These are phyloP conservation scores for Leishmania tropica DNA, from an alignment of 208 protist species.

Conservation along the genomic window DNA sequence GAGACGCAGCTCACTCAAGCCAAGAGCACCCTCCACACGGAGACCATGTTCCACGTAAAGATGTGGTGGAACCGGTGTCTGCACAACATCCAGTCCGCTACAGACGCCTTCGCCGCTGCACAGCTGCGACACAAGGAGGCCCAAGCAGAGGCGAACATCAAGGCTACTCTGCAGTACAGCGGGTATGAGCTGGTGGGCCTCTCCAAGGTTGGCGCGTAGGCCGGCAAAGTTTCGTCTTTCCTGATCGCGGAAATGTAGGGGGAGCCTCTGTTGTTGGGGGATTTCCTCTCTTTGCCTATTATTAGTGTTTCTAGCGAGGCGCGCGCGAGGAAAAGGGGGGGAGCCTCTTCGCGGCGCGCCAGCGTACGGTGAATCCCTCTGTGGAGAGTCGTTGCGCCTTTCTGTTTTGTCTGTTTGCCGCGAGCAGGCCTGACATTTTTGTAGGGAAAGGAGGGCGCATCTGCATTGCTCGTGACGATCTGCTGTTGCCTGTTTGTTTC, in stretches of 20 bases:
- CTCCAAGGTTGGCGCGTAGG: conserved; percentile 18
- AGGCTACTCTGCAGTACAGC: conserved; percentile 48
- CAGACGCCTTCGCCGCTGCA: conserved; percentile 34
- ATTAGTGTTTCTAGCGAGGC: not conserved
- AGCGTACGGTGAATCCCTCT: not conserved
- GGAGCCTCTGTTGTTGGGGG: not conserved
- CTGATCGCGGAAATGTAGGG: not conserved
- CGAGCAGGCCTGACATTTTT: not conserved
- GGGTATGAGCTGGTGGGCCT: conserved; percentile 69
- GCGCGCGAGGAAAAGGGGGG: not conserved
- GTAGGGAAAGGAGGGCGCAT: not conserved
- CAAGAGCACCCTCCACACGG: conserved; percentile 74
- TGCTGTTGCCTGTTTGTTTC: not conserved
- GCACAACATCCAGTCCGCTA: conserved; percentile 67
- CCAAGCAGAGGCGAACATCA: conserved; percentile 48
- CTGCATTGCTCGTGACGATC: not conserved
- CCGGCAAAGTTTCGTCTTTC: not conserved
- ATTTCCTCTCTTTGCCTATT: not conserved
- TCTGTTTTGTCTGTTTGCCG: no score
- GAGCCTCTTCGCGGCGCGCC: not conserved
- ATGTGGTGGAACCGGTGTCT: conserved; percentile 87
- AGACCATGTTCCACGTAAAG: conserved; percentile 74
- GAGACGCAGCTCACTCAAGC: conserved; percentile 42
- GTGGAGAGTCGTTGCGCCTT: not conserved
- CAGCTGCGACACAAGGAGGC: conserved; percentile 48